phyloP scores from a whole-genome alignment of 129 eudicot species.

The Centella asiatica region DNA sequence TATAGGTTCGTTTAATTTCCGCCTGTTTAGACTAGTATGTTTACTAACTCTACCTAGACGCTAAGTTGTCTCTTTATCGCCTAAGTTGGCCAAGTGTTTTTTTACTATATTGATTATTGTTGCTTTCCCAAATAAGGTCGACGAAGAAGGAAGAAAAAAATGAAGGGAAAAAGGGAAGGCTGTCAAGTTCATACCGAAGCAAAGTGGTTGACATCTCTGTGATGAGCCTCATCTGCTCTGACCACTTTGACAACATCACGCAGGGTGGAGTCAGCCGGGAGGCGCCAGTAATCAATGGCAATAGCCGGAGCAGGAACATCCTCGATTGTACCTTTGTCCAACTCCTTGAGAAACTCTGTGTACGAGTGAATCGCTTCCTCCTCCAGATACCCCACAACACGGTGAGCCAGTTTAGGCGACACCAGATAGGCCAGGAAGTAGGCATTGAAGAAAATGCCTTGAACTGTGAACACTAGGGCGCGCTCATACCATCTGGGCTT shows the following conservation, averaged over 20 bases:
- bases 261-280: constrained; percentile 58
- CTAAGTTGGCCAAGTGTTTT: no score
- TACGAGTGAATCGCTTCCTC: constrained; percentile 96
- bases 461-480: constrained; percentile 74
- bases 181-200: no score
- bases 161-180: no score
- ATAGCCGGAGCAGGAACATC: constrained; percentile 95
- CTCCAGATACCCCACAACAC: constrained; percentile 83
- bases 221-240: constrained; percentile 96
- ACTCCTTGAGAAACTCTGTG: constrained; percentile 82
- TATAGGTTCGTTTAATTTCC: no score
- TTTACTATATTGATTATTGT: no score
- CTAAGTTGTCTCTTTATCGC: no score
- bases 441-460: constrained; percentile 90
- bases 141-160: no score
- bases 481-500: constrained; percentile 90
- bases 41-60: no score
- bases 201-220: constrained; percentile 95
- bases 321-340: constrained; percentile 68
- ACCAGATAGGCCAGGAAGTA: constrained; percentile 60
- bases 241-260: constrained; percentile 92
- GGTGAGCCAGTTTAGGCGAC: constrained; percentile 85
- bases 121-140: no score
- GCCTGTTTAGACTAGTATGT: no score
- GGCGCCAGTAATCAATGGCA: constrained; percentile 89